These are phyloP conservation scores for Schoenoplectus triqueter DNA, from an alignment of 202 grass and related monocot genomes.

Conservation along the genomic window DNA sequence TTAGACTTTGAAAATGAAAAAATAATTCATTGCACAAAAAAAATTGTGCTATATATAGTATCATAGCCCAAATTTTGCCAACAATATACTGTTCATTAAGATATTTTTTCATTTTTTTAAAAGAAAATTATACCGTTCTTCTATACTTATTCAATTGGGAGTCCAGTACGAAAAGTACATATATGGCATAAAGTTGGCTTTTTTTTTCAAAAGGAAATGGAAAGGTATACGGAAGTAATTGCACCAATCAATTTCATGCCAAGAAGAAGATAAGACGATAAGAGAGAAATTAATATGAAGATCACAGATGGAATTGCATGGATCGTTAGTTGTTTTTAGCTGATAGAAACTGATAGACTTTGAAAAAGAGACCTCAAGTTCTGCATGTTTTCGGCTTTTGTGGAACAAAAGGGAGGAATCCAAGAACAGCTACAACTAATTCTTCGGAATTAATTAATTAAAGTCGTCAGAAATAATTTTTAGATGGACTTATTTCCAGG, in stretches of 20 bases:
- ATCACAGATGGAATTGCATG: constrained; percentile 11
- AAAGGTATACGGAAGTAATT: constrained; percentile 10
- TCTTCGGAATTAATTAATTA: not conserved
- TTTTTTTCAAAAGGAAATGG: not conserved
- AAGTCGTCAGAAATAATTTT: not conserved
- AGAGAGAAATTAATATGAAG: constrained; percentile 3
- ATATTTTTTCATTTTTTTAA: not conserved
- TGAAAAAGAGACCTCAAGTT: not conserved
- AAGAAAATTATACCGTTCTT: not conserved
- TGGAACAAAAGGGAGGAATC: not conserved
- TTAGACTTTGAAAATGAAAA: no score
- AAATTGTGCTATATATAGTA: no score
- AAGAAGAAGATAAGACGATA: constrained; percentile 25
- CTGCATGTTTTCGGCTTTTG: not conserved
- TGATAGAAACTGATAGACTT: not conserved
- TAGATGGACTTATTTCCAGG: not conserved
- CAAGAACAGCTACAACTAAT: not conserved
- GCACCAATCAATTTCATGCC: constrained; percentile 20
- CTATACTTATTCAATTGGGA: not conserved
- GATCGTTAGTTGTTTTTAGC: constrained; percentile 23
- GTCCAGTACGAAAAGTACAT: not conserved
- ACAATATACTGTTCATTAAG: not conserved
- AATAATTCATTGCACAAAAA: no score
- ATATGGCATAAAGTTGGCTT: not conserved
- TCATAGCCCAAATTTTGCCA: no score